Percentiles rank a stretch among this genome's conserved stretches.
Evolutionary conservation across 192 early-diverging fungal species (phyloP).

Genomic region (Coemansia sp.): DNA sequence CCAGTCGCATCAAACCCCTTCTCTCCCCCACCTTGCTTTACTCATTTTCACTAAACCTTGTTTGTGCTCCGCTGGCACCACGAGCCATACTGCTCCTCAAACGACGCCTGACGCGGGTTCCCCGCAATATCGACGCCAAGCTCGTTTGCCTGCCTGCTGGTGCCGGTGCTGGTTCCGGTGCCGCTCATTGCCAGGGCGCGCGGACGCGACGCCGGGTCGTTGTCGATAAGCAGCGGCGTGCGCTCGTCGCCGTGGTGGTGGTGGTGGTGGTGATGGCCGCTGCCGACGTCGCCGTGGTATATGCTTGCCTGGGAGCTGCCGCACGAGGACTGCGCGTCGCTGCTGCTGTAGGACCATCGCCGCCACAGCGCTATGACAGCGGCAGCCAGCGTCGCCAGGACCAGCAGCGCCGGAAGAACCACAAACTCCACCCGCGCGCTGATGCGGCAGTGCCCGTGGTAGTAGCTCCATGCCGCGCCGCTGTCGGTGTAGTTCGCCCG

Average conservation of each 20-base stretch:
- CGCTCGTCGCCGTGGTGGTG: slow-evolving; percentile 20
- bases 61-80: slow-evolving; percentile 38
- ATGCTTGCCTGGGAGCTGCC: slow-evolving; percentile 12
- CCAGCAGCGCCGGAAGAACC: slow-evolving; percentile 31
- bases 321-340: slow-evolving; percentile 13
- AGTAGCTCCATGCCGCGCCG: slow-evolving; percentile 39
- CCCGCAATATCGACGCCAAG: slow-evolving; percentile 1
- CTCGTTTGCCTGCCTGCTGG: neutral
- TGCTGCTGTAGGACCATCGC: slow-evolving; percentile 14
- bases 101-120: slow-evolving; percentile 9
- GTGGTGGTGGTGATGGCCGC: slow-evolving; percentile 3
- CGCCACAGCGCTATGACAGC: slow-evolving; percentile 37
- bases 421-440: slow-evolving; percentile 40
- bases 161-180: neutral
- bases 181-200: neutral
- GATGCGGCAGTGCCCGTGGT: slow-evolving; percentile 44
- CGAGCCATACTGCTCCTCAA: slow-evolving; percentile 51
- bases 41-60: slow-evolving; percentile 12
- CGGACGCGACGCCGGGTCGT: slow-evolving; percentile 33
- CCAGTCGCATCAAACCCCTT: neutral
- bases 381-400: slow-evolving; percentile 20
- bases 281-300: neutral
- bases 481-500: slow-evolving; percentile 23
- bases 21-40: neutral
- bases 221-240: slow-evolving; percentile 49